Base-by-base conservation (phyloP, 306 rosid genomes). In the Dalbergia oliveri region DNA sequence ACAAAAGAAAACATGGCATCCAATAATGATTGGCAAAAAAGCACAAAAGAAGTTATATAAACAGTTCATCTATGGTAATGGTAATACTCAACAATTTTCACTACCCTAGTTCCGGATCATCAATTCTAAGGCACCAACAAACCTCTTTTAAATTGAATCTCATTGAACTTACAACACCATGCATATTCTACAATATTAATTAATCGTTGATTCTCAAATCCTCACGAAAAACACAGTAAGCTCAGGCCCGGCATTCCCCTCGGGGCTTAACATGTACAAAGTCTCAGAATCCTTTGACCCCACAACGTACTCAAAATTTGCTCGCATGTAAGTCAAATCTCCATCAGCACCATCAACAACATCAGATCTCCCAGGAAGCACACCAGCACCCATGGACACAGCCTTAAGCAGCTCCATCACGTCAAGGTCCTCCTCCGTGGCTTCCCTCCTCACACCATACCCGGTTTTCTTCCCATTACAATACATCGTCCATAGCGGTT, bases 381-480 rank as follows among this genome's bases (percentile, higher is more conserved):
- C 92, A 1, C 97, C 97, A 4, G 94, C 98, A 3, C 97, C 97
- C 98, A 92, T 94, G 0, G 97, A 78, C 18, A 86, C 90, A 0
- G 97, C 85, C 80, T 77, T 90, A 1, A 94, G 92, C 44, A 85
- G 45, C 77, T 94, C 97, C 97, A 94, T 94, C 1, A 89, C 88
- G 10, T 43, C 65, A 26, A 92, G 76, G 9, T 94, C 98, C 35
- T 91, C 97, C 19, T 82, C 97, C 0, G 87, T 57, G 0, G 97
- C 87, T 6, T 91, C 97, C 70, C 97, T 89, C 82, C 60, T 89
- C 8, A 91, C 85, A 4, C 91, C 97, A 14, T 92, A 92, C 0
- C 98, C 98, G 0, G 44, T 76, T 72, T 92, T 94, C 84, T 94
- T 94, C 26, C 97, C 98, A 0, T 94, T 92, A 51, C 92, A 94